These are phyloP conservation scores for Hygrocybe coccinea DNA, from an alignment of 768 basidiomycete genomes.

Conservation along the genomic window DNA sequence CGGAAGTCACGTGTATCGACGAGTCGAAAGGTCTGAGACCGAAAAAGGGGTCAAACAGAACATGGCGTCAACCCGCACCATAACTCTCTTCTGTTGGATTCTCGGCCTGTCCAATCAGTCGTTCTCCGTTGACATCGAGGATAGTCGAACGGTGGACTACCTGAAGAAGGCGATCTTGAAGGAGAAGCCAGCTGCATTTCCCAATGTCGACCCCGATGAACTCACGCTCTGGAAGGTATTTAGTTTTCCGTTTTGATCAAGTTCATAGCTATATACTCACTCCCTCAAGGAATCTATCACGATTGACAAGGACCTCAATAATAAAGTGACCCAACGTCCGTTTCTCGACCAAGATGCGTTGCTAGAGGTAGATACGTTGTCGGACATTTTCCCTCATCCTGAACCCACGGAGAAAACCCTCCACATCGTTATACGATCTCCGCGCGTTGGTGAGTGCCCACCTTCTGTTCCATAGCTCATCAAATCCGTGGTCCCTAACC, in stretches of 20 bases:
- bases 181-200: constrained; percentile 10
- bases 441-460: constrained; percentile 8
- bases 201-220: constrained; percentile 6
- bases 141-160: constrained; percentile 10
- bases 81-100: constrained; percentile 20
- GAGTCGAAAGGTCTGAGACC: no score
- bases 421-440: constrained; percentile 15
- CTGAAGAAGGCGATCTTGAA: constrained; percentile 13
- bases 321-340: background rate
- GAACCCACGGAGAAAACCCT: constrained; percentile 5
- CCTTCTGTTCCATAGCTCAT: no score
- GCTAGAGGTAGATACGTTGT: constrained; percentile 6
- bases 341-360: constrained; percentile 6
- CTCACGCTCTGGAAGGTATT: constrained; percentile 16
- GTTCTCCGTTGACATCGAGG: constrained; percentile 13
- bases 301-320: background rate
- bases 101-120: constrained; percentile 7
- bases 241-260: constrained; percentile 5
- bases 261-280: constrained; percentile 2
- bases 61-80: background rate
- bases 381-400: background rate
- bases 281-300: constrained; percentile 4
- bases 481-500: no score
- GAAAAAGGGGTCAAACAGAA: no score
- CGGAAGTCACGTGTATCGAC: no score